A percentile compares a stretch with the other conserved stretches of the same genome.
Evolutionary conservation across 2,329 filamentous ascomycete species (phyloP).

Genomic region (Colletotrichum sidae): DNA sequence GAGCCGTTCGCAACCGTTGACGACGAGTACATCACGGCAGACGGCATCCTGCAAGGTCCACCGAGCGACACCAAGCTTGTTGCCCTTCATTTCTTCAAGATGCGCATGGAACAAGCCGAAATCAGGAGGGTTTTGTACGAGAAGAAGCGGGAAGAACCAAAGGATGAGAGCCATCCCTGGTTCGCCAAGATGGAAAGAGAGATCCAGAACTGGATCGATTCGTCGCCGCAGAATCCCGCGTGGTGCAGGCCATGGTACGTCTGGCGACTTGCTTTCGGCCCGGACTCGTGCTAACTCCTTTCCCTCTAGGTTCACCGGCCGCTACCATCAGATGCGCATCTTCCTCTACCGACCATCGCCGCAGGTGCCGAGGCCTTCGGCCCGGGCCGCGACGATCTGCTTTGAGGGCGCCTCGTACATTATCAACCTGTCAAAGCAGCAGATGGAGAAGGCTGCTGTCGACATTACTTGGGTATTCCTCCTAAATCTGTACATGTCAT

Average conservation of each 20-base stretch:
- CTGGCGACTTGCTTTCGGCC: neutral
- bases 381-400: conserved; percentile 82
- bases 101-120: conserved; percentile 88
- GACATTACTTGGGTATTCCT: conserved; percentile 97
- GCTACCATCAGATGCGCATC: conserved; percentile 89
- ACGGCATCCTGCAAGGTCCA: conserved; percentile 79
- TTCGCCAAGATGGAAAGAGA: conserved; percentile 83
- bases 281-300: conserved; percentile 28
- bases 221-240: conserved; percentile 75
- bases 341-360: conserved; percentile 92
- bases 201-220: conserved; percentile 82
- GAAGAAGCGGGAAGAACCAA: conserved; percentile 80
- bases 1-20: conserved; percentile 85
- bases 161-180: conserved; percentile 87
- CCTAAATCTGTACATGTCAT: conserved; percentile 87
- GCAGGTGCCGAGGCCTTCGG: conserved; percentile 87
- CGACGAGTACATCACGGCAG: conserved; percentile 83
- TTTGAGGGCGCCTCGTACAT: conserved; percentile 87
- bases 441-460: conserved; percentile 79
- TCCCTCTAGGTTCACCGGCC: conserved; percentile 67
- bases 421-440: conserved; percentile 82
- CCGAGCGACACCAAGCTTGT: conserved; percentile 86
- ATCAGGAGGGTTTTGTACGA: conserved; percentile 89
- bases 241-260: conserved; percentile 86
- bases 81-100: conserved; percentile 92